Evolutionary conservation across 495 filamentous ascomycete genomes (phyloP), one percentile per base, ranked within the genome.

Genomic region (Halenospora varia): DNA sequence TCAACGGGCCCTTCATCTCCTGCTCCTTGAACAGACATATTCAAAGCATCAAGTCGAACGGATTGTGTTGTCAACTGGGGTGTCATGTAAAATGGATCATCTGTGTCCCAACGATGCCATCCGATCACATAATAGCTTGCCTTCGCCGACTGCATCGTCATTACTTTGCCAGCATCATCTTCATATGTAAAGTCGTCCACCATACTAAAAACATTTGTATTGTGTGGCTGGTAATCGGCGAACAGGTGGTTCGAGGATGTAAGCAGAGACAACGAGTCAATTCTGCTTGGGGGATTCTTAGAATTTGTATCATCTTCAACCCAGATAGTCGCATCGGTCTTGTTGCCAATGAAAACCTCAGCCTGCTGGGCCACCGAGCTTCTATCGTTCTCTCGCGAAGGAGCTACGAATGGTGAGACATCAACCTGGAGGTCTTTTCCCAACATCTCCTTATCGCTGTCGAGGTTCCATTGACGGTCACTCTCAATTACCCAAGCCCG

Each of bases 381-480:
- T 18, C 25, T n/a, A 18, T 39, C 45, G 8, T 18, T 47, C 6
- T 62, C 52, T 29, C 29, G 49, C 48, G 0, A 17, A 10, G 23
- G 45, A 3, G 3, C 45, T 8, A 82, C 53, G 42, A 74, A 82
- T 3, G 81, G 79, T 0, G 77, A 67, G 0, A 79, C 69, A 39
- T 82, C 80, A 2, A 64, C 62, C 58, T 84, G 64, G 11, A 84
- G 65, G 53, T 82, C 81, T n/a, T n/a, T n/a, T n/a, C n/a, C n/a
- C 0, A 62, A 58, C 1, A 65, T 13, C 15, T 29, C 24, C 0
- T 48, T 51, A 24, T 75, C 51, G 3, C 72, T 58, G 20, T 76
- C 67, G 0, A 82, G 61, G 6, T 61, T 58, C 13, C 68, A 55
- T 3, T 62, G 9, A 0, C 67, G 48, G 61, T 84, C 77, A 48